Evolutionary conservation across 345 rosid genomes (phyloP), one percentile per base, ranked within the genome.

Genomic region (Erodium maritimum): DNA sequence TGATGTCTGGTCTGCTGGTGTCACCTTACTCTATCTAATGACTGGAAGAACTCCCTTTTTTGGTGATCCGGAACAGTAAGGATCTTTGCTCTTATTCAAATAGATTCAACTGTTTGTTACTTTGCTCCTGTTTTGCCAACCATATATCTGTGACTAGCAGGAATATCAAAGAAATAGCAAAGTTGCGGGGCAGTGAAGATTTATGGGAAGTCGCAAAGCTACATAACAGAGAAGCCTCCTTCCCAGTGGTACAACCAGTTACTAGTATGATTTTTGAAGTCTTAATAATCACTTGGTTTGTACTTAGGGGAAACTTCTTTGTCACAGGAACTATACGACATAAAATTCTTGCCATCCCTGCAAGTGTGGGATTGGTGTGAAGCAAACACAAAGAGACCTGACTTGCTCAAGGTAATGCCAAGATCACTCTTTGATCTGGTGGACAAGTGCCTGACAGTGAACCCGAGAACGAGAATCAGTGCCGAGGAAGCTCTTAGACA

Each of bases 1-100:
- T 59, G 97, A 93, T 65, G 65, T 84, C 37, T 93, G 99, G 99
- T 93, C 99, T 52, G 97, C 96, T 10, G 99, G 99, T 55, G 95
- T 90, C 62, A 80, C 96, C 73, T 74, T 93, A 50, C 88, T 90
- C 54, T 87, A 87, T 65, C 77, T 93, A 19, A 82, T 87, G 52
- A 77, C 76, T 20, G 97, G 99, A 57, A 85, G 75, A 64, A 60
- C 82, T 55, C 97, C 99, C 53, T 90, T 93, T 71, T 67, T 69
- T 22, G 97, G 96, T 12, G 95, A 90, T 61, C 99, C 96, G 24
- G 99, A 93, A 63, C 96, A 90, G 99, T 89, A 74, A 65, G 82
- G 33, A 65, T 57, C 50, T 20, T 56, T 54, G 23, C 19, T 67
- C 67, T 54, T 50, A 46, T 42, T 10, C 48, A 10, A 42, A 42